phyloP scores from a whole-genome alignment of 768 basidiomycete genomes.

The Pleurotus citrinopileatus region DNA sequence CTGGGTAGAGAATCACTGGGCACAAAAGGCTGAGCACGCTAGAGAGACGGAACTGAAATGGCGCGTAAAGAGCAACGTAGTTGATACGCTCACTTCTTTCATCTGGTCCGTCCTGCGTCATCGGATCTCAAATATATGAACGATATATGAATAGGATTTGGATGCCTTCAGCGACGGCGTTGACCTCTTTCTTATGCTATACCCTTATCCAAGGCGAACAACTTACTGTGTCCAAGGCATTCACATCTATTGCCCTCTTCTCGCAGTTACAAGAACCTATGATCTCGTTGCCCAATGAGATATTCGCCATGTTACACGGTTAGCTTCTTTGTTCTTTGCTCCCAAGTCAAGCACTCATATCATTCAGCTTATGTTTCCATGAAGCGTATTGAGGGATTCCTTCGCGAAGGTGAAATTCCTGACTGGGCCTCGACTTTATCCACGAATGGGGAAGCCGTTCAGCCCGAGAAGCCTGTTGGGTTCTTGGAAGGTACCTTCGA shows the following conservation, averaged over 20 bases:
- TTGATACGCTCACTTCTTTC: conserved; percentile 61
- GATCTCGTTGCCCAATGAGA: conserved; percentile 58
- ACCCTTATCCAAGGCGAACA: conserved; percentile 62
- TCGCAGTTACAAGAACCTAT: conserved; percentile 67
- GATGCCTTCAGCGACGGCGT: conserved; percentile 69
- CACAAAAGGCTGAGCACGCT: conserved; percentile 44
- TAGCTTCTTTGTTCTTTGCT: conserved; percentile 11
- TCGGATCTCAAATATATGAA: not conserved
- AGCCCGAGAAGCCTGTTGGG: conserved; percentile 36
- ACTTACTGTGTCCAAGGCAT: conserved; percentile 77
- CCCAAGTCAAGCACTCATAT: conserved; percentile 8
- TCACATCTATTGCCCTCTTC: conserved; percentile 78
- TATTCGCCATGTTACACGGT: conserved; percentile 67
- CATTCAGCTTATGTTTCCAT: conserved; percentile 68
- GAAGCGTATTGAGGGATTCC: conserved; percentile 74
- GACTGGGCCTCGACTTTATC: conserved; percentile 74
- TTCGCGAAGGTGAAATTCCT: conserved; percentile 73
- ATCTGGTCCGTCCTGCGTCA: conserved; percentile 48
- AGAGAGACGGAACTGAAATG: conserved; percentile 65
- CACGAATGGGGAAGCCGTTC: conserved; percentile 15
- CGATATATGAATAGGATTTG: conserved; percentile 47
- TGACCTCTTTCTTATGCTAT: conserved; percentile 62
- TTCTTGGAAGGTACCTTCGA: conserved; percentile 54
- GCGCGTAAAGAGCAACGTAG: conserved; percentile 62
- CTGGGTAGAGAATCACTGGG: conserved; percentile 64